A percentile compares a stretch with the other conserved stretches of the same genome.
phyloP scores from a whole-genome alignment of 2,329 filamentous ascomycete species.

The Aureobasidium vineae region DNA sequence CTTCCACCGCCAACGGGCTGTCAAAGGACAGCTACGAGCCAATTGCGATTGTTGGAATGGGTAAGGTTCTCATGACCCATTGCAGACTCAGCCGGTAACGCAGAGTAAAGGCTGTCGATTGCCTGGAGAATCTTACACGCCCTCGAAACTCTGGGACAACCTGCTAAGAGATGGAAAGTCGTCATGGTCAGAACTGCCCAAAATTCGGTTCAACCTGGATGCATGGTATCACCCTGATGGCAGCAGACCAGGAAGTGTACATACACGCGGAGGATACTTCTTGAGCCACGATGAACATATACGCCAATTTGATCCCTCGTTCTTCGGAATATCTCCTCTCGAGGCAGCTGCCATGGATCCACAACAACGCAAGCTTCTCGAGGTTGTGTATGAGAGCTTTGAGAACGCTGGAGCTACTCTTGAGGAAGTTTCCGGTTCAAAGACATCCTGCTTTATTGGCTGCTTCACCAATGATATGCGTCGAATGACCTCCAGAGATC shows the following conservation, averaged over 20 bases:
- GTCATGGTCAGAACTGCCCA: slow-evolving; percentile 32
- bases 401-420: slow-evolving; percentile 26
- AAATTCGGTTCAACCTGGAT: slow-evolving; percentile 27
- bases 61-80: neutral
- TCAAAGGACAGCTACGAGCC: slow-evolving; percentile 31
- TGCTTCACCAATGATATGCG: neutral
- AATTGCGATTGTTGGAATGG: slow-evolving; percentile 47
- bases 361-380: slow-evolving; percentile 42
- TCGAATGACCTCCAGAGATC: slow-evolving; percentile 27
- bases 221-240: slow-evolving; percentile 32
- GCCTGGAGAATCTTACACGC: slow-evolving; percentile 41
- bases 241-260: slow-evolving; percentile 1
- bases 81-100: neutral
- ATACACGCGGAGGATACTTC: slow-evolving; percentile 28
- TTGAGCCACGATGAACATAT: slow-evolving; percentile 31
- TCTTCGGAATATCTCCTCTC: slow-evolving; percentile 32
- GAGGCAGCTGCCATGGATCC: slow-evolving; percentile 43
- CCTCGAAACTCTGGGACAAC: slow-evolving; percentile 26
- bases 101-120: slow-evolving; percentile 43
- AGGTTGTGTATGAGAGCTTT: slow-evolving; percentile 45
- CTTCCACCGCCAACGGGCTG: neutral
- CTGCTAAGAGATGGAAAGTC: slow-evolving; percentile 20
- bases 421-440: neutral
- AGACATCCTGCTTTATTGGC: neutral
- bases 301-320: slow-evolving; percentile 32